Evolutionary conservation across 176 grass and related monocot genomes (phyloP).

Genomic region (Oryza brachyantha): DNA sequence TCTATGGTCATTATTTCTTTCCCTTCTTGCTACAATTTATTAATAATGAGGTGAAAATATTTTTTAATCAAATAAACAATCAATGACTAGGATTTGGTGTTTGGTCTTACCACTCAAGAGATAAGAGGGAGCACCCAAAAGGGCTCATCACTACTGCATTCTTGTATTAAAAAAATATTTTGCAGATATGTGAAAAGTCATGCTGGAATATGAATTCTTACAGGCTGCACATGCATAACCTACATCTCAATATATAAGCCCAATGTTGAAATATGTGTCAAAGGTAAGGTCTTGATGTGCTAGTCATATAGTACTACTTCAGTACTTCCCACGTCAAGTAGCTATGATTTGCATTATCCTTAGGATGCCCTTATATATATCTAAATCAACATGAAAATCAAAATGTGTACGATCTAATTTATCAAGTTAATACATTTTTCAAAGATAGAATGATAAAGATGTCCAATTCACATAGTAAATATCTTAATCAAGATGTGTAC

Average conservation of each 20-base stretch:
- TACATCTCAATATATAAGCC: background rate
- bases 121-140: no score
- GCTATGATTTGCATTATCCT: background rate
- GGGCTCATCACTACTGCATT: no score
- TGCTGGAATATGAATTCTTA: background rate
- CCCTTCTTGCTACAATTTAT: no score
- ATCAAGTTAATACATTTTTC: background rate
- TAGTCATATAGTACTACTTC: background rate
- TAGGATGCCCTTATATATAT: background rate
- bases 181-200: constrained; percentile 3
- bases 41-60: no score
- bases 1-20: no score
- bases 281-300: background rate
- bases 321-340: background rate
- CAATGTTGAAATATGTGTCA: background rate
- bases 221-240: constrained; percentile 18
- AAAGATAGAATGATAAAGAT: background rate
- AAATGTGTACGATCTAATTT: background rate
- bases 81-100: no score
- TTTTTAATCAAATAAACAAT: no score
- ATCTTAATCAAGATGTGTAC: background rate
- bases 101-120: no score
- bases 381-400: background rate
- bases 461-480: constrained; percentile 13
- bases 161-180: constrained; percentile 7